Percentiles rank a stretch among this genome's conserved stretches.
These are phyloP conservation scores for Bathelium albidoporum DNA, from an alignment of 495 filamentous ascomycete species.

Conservation along the genomic window DNA sequence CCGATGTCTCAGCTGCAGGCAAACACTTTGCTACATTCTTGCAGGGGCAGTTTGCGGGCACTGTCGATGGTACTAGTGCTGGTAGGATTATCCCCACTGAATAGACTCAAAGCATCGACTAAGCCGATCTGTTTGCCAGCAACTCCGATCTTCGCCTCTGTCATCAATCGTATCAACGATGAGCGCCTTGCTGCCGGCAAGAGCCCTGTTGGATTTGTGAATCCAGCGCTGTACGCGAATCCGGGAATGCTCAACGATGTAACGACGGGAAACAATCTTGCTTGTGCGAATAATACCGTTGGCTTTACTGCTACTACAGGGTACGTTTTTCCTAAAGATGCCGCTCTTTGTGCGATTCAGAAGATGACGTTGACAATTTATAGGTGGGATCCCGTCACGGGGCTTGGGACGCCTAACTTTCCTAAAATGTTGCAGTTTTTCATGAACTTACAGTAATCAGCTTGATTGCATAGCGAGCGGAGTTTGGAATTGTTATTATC, in stretches of 20 bases:
- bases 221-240: conserved; percentile 50
- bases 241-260: conserved; percentile 52
- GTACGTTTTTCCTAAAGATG: background rate
- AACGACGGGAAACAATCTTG: conserved; percentile 45
- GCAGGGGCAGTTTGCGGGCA: background rate
- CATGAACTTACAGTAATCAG: conserved; percentile 13
- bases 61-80: conserved; percentile 12
- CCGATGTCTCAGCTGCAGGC: conserved; percentile 3
- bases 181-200: conserved; percentile 46
- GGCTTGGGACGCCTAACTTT: conserved; percentile 46
- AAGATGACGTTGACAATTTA: background rate
- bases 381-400: conserved; percentile 45
- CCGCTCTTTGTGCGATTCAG: background rate
- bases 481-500: background rate
- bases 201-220: conserved; percentile 48
- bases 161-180: conserved; percentile 54
- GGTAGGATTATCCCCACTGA: background rate
- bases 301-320: conserved; percentile 6
- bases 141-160: conserved; percentile 25
- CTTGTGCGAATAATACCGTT: conserved; percentile 46
- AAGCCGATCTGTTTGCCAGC: background rate
- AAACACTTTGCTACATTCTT: conserved; percentile 1
- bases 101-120: background rate
- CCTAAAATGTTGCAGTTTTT: conserved; percentile 18
- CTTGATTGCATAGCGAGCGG: background rate